Percentiles rank a stretch among this genome's conserved stretches.
Conservation (phyloP, 805 yeast genomes). For the Gaillardinia entomophila region DNA sequence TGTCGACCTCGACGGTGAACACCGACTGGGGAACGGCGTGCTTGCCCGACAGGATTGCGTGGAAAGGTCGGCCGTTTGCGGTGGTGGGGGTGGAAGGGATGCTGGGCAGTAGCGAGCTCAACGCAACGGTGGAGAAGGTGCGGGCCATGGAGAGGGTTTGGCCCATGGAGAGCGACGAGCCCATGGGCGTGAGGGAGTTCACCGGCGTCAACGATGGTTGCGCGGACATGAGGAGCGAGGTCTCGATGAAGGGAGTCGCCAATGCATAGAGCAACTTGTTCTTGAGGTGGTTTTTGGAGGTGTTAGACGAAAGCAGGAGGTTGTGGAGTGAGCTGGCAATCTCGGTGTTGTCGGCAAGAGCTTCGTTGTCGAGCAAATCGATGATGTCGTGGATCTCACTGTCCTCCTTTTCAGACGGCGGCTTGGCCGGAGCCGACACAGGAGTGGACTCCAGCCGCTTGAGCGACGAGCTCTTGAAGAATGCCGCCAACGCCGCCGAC, state of each 20-base stretch:
- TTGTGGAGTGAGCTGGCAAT: constrained; percentile 54
- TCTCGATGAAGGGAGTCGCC: constrained; percentile 61
- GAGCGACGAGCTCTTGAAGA: constrained; percentile 30
- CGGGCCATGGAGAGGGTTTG: background rate
- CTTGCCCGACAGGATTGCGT: constrained; percentile 63
- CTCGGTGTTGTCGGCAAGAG: constrained; percentile 26
- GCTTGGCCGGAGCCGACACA: background rate
- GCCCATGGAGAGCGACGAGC: too few relatives aligned
- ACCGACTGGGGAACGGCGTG: constrained; percentile 76
- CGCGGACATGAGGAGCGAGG: constrained; percentile 22
- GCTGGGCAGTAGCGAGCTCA: constrained; percentile 3
- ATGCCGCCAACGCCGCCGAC: constrained; percentile 42
- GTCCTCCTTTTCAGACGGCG: background rate
- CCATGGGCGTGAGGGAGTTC: too few relatives aligned
- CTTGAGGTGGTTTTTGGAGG: constrained; percentile 36
- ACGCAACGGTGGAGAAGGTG: background rate
- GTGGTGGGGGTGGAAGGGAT: constrained; percentile 4
- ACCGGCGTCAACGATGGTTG: constrained; percentile 13
- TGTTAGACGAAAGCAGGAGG: constrained; percentile 42
- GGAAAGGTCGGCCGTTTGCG: constrained; percentile 43
- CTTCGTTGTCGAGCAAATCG: constrained; percentile 37
- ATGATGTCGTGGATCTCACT: constrained; percentile 33
- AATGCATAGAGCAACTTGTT: constrained; percentile 53
- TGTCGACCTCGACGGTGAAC: constrained; percentile 65
- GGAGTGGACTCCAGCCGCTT: constrained; percentile 27